Percentiles rank a stretch among this genome's conserved stretches.
Evolutionary conservation across 164 flowering plant genomes (phyloP).

Genomic region (Nymphaea thermarum): DNA sequence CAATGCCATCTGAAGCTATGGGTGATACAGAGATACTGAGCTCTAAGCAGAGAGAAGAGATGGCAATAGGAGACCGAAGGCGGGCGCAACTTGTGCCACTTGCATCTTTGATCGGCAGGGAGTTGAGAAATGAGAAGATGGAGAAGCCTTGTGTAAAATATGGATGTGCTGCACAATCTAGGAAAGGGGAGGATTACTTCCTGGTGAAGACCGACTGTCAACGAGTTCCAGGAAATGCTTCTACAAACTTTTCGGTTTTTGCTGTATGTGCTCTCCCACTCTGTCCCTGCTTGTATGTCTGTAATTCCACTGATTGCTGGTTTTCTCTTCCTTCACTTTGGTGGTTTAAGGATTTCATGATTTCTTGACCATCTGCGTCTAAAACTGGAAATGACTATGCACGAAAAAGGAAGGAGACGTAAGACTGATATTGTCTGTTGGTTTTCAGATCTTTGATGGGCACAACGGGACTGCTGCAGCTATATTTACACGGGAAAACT

Average conservation of each 20-base stretch:
- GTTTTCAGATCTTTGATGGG: conserved; percentile 75
- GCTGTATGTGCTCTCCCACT: conserved; percentile 7
- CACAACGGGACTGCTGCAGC: conserved; percentile 93
- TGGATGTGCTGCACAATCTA: conserved; percentile 17
- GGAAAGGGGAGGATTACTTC: conserved; percentile 16
- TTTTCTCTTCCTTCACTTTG: not conserved
- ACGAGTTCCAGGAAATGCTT: conserved; percentile 11
- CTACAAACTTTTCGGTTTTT: conserved; percentile 10
- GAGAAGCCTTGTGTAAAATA: conserved; percentile 14
- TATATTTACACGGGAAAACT: conserved; percentile 52
- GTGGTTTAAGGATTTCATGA: not conserved
- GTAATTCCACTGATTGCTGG: not conserved
- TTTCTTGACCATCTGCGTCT: not conserved
- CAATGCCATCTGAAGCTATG: not conserved
- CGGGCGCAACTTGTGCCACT: conserved; percentile 15
- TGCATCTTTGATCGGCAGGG: conserved; percentile 15
- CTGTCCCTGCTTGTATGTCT: not conserved
- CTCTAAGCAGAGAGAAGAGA: not conserved
- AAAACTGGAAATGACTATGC: not conserved
- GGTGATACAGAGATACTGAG: not conserved
- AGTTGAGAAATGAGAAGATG: conserved; percentile 13
- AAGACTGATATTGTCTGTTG: not conserved
- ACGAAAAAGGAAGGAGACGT: not conserved
- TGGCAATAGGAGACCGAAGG: conserved; percentile 4
- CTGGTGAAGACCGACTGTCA: conserved; percentile 12